Evolutionary conservation across 1,284 basidiomycete genomes (phyloP).

Genomic region (Leccinum subfulvum): DNA sequence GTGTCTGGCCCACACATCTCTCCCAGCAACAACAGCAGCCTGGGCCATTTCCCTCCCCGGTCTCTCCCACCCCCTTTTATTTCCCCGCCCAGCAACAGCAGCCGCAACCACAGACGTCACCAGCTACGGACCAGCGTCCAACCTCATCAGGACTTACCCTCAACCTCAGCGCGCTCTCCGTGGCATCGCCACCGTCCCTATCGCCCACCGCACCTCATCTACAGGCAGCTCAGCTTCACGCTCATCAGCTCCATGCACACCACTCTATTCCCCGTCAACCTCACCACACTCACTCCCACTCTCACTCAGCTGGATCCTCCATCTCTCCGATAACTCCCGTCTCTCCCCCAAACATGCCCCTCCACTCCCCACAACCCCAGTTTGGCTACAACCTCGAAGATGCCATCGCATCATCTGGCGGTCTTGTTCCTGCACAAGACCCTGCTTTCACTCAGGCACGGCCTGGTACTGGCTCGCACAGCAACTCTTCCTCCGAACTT

Average conservation of each 20-base stretch:
- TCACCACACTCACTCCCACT: constrained; percentile 21
- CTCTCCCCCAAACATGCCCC: constrained; percentile 27
- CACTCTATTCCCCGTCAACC: constrained; percentile 23
- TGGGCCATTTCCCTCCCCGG: constrained; percentile 23
- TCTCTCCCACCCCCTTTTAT: constrained; percentile 21
- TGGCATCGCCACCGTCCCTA: constrained; percentile 59
- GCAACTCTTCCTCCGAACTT: constrained; percentile 39
- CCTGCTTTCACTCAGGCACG: constrained; percentile 19
- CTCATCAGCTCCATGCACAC: constrained; percentile 20
- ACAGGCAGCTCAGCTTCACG: constrained; percentile 21
- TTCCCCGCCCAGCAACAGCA: constrained; percentile 29
- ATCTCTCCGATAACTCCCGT: constrained; percentile 33
- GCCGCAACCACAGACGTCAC: constrained; percentile 12
- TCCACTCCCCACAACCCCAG: constrained; percentile 20
- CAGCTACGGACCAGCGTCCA: constrained; percentile 9
- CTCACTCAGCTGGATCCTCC: constrained; percentile 16
- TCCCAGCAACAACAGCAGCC: constrained; percentile 14
- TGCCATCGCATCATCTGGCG: neutral
- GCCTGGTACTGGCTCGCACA: constrained; percentile 23
- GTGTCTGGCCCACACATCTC: constrained; percentile 19
- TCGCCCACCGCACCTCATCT: constrained; percentile 53
- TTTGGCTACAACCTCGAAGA: constrained; percentile 30
- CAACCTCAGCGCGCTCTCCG: constrained; percentile 62
- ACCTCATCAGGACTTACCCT: constrained; percentile 47
- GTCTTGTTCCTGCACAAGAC: constrained; percentile 18